Base-by-base conservation (phyloP, 2,329 filamentous ascomycete species). In the Rutstroemia sp. region DNA sequence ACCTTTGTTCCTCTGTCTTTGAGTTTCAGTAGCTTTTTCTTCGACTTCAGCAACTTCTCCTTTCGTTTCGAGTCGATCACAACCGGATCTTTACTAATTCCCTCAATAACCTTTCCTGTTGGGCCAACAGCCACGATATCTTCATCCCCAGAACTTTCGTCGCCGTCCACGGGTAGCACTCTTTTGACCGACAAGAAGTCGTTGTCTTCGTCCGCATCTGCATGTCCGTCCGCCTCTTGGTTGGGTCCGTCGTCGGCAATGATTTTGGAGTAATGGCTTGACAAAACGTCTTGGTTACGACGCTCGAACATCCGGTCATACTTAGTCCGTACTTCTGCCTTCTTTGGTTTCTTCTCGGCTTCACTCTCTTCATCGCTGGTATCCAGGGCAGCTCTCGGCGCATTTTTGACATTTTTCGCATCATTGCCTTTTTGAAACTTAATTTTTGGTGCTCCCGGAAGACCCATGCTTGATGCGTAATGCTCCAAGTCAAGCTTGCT, bases 281-380 rank as follows among this genome's bases (percentile, higher is more conserved):
- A 92, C 61, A 99, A 74, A 34, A 99, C 88, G 68, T 96, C 92
- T 72, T 97, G 92, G 72, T 99, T 99, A 65, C 87, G 88, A 59
- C 94, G 81, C 75, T 96, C 92, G 72, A 97, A 96, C 94, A 99
- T 97, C 64, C 90, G 87, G 72, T 99, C 91, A 70, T 95, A 95
- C 72, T 96, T 97, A 34, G 95, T 99, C 60, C 91, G 83, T 17
- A 96, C 89, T 64, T 84, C 81, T 10, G 79, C 76, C 73, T 88
- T 86, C 73, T 88, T 86, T 72, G 76, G 73, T 62, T 76, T 70
- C 66, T 79, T 78, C 3, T 67, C 72, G 16, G 82, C 77, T 54
- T 82, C 82, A 50, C 72, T 73, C 12, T 81, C 79, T 3, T 84
- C 85, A 14, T 81, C 84, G 65, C 70, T 88, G 70, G 70, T 88